phyloP scores from a whole-genome alignment of 1,284 basidiomycete genomes.

The Ceratobasidium sp. region DNA sequence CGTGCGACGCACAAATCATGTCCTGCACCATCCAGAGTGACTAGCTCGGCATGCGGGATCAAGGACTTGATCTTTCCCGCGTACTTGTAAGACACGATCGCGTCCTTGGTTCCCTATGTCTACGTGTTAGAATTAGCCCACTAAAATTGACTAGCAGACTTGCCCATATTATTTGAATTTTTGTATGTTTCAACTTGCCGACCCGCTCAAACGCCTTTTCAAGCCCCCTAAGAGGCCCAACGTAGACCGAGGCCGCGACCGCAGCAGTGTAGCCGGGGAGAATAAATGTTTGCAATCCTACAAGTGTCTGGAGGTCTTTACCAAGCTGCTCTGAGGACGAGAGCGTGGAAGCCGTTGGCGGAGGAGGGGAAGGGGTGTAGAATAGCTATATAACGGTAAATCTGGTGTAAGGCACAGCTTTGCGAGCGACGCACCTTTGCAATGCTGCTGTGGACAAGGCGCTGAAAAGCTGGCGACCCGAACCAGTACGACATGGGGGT shows the following conservation, averaged over 20 bases:
- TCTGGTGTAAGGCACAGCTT: neutral
- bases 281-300: slow-evolving; percentile 78
- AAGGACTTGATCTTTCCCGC: slow-evolving; percentile 67
- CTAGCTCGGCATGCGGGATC: slow-evolving; percentile 67
- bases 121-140: neutral
- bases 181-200: slow-evolving; percentile 61
- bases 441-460: slow-evolving; percentile 29
- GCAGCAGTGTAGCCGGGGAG: slow-evolving; percentile 79
- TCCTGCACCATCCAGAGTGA: slow-evolving; percentile 70
- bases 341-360: neutral
- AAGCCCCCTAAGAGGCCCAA: slow-evolving; percentile 76
- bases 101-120: slow-evolving; percentile 73
- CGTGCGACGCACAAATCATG: slow-evolving; percentile 70
- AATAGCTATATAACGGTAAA: slow-evolving; percentile 1
- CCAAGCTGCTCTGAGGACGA: slow-evolving; percentile 1
- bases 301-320: slow-evolving; percentile 60
- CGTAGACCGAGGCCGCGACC: slow-evolving; percentile 77
- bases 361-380: slow-evolving; percentile 11
- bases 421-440: slow-evolving; percentile 21
- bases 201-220: slow-evolving; percentile 65
- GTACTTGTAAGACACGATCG: slow-evolving; percentile 73
- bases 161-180: slow-evolving; percentile 75
- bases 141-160: slow-evolving; percentile 52
- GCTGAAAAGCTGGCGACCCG: slow-evolving; percentile 33
- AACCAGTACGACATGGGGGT: slow-evolving; percentile 15